Conservation (phyloP, 345 rosid genomes). For the Gossypioides kirkii region DNA sequence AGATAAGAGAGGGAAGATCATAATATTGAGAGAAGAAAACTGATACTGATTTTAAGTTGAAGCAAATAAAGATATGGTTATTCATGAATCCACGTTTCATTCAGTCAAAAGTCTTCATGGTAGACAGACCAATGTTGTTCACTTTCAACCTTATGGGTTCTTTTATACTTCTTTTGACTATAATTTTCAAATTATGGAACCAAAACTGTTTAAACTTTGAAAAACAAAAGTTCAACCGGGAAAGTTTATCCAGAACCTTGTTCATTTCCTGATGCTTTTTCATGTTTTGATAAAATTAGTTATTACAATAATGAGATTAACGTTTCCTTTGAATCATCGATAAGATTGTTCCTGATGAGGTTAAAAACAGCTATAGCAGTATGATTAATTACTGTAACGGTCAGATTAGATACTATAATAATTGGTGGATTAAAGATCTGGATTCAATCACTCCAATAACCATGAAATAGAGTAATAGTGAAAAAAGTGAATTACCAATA, state of each 20-base stretch:
- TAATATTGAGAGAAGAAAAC: too few species aligned
- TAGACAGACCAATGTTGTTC: neutral
- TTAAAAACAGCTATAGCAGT: too few species aligned
- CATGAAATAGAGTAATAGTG: too few species aligned
- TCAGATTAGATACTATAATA: too few species aligned
- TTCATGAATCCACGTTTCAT: neutral
- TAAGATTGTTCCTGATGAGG: too few species aligned
- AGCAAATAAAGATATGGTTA: neutral
- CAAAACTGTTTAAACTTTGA: neutral
- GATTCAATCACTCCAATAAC: too few species aligned
- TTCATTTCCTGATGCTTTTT: neutral
- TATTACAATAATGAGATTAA: too few species aligned
- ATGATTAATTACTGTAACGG: too few species aligned
- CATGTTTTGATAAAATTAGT: neutral
- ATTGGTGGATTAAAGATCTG: fast-evolving
- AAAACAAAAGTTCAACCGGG: neutral
- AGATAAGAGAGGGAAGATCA: neutral
- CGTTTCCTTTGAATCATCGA: too few species aligned
- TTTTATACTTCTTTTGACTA: neutral
- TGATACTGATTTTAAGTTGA: too few species aligned
- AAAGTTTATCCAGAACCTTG: neutral
- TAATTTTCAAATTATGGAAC: neutral
- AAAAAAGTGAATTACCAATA: too few species aligned
- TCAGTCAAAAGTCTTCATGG: neutral
- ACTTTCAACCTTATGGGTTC: neutral